Evolutionary conservation across 768 basidiomycete genomes (phyloP).

Genomic region (Glaciozyma martinii): DNA sequence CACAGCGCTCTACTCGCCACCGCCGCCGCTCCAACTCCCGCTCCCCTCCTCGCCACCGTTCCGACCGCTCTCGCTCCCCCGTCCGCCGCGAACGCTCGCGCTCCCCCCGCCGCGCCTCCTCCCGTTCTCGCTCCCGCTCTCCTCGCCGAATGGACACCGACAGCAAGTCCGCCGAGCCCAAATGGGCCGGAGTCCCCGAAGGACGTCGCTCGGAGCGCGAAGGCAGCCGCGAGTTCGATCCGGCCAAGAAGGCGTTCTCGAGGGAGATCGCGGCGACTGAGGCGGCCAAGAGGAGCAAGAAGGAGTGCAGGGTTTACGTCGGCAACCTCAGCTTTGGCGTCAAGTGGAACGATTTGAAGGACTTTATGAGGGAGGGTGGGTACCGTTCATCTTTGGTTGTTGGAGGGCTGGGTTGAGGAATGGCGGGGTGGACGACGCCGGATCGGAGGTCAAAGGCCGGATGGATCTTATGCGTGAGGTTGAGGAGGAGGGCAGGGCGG

Average conservation of each 20-base stretch:
- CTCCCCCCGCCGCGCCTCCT: slow-evolving; percentile 26
- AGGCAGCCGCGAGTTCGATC: slow-evolving; percentile 13
- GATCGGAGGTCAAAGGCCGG: too few species aligned
- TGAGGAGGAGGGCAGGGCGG: too few species aligned
- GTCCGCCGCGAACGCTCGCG: slow-evolving; percentile 10
- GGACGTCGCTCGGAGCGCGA: neutral
- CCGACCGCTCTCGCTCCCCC: slow-evolving; percentile 37
- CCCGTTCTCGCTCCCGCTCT: slow-evolving; percentile 24
- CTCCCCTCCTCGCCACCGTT: slow-evolving; percentile 57
- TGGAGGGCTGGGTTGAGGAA: slow-evolving; percentile 32
- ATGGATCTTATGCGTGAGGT: too few species aligned
- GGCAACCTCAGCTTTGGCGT: slow-evolving; percentile 98
- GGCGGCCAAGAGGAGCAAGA: slow-evolving; percentile 90
- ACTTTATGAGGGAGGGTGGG: slow-evolving; percentile 99
- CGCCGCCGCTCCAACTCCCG: slow-evolving; percentile 35
- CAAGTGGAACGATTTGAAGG: slow-evolving; percentile 97
- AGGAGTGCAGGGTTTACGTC: slow-evolving; percentile 96
- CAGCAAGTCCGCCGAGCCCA: slow-evolving; percentile 41
- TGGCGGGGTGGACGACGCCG: slow-evolving; percentile 4
- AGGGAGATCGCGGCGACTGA: slow-evolving; percentile 79
- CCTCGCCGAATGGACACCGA: slow-evolving; percentile 14
- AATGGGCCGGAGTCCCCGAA: neutral
- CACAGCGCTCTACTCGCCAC: slow-evolving; percentile 32
- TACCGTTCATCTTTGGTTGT: slow-evolving; percentile 47
- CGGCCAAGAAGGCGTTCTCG: slow-evolving; percentile 19